Base-by-base conservation (phyloP, 768 basidiomycete genomes). In the Pholiota molesta region DNA sequence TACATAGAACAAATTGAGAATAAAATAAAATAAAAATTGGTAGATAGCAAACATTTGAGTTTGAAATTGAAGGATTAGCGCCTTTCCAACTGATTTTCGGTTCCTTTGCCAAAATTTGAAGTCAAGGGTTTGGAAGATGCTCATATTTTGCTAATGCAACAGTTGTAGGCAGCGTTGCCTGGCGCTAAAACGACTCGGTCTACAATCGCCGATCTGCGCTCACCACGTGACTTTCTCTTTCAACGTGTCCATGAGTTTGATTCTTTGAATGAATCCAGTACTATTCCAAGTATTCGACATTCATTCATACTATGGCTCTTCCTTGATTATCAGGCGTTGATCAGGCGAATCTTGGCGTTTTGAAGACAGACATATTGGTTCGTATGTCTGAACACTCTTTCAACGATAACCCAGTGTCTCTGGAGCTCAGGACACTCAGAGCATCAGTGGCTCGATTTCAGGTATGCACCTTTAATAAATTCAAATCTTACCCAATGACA, bases 371-470 rank as follows among this genome's bases (percentile, higher is more conserved):
- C 11, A 11, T n/a, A 44, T 19, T 28, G 11, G 49, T 58, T 26
- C 10, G 6, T 4, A 58, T 58, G 57, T 19, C 56, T 5, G 28
- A 57, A 31, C 56, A 29, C 9, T 51, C 49, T 23, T 33, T 51
- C 28, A 47, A 60, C 14, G 79, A 78, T 23, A 82, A 85, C 57
- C 82, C 85, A 47, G 69, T 84, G 45, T 65, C 74, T 37, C 69
- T 78, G 8, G 83, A 86, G 70, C 73, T 86, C 23, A 67, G 73
- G 17, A 81, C 78, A 64, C 76, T 86, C 42, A 76, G 78, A 60
- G 67, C 72, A n/a, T 78, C 81, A 1, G 76, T 83, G 2, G 75
- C 75, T 39, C 79, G 77, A 14, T 84, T 83, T 62, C 85, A 86
- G 81, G 84, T 80, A 59, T 65, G 71, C 33, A 13, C 3, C 35